phyloP scores from a whole-genome alignment of 2,329 filamentous ascomycete species.

The Ambrosiella cleistominuta region DNA sequence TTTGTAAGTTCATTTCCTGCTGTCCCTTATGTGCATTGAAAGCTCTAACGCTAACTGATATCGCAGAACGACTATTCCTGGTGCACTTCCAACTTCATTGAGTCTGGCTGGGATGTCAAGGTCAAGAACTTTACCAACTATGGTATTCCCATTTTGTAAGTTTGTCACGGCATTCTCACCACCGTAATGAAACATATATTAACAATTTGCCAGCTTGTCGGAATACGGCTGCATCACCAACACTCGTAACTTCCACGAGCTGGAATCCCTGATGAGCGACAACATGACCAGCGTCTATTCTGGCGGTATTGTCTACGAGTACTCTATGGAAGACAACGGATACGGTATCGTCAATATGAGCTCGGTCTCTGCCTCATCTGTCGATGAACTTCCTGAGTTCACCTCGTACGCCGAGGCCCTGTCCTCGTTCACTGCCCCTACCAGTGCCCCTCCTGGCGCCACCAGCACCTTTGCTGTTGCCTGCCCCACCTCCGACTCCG shows the following conservation, averaged over 20 bases:
- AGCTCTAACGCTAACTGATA: slow-evolving; percentile 16
- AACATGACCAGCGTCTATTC: slow-evolving; percentile 87
- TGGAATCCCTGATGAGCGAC: slow-evolving; percentile 58
- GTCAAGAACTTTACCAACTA: slow-evolving; percentile 76
- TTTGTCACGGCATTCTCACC: slow-evolving; percentile 3
- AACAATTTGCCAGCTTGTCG: slow-evolving; percentile 40
- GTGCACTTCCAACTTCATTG: slow-evolving; percentile 54
- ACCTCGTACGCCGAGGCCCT: slow-evolving; percentile 32
- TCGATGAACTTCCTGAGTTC: slow-evolving; percentile 47
- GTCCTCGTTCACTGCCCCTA: slow-evolving; percentile 31
- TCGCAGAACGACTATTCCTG: slow-evolving; percentile 62
- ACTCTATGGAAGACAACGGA: slow-evolving; percentile 59
- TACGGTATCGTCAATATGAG: slow-evolving; percentile 61
- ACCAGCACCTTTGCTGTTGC: slow-evolving; percentile 28
- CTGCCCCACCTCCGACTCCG: slow-evolving; percentile 31
- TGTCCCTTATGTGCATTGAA: neutral
- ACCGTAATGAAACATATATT: neutral
- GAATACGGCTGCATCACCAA: slow-evolving; percentile 84
- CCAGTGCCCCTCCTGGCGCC: slow-evolving; percentile 31
- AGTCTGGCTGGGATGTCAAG: slow-evolving; percentile 72
- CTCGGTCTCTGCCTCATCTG: slow-evolving; percentile 28
- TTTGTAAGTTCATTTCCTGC: slow-evolving; percentile 26
- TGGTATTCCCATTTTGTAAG: slow-evolving; percentile 65
- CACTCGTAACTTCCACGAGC: slow-evolving; percentile 64
- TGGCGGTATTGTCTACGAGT: slow-evolving; percentile 92